phyloP scores from a whole-genome alignment of 2,329 filamentous ascomycete genomes.

The Neodidymelliopsis sp. region DNA sequence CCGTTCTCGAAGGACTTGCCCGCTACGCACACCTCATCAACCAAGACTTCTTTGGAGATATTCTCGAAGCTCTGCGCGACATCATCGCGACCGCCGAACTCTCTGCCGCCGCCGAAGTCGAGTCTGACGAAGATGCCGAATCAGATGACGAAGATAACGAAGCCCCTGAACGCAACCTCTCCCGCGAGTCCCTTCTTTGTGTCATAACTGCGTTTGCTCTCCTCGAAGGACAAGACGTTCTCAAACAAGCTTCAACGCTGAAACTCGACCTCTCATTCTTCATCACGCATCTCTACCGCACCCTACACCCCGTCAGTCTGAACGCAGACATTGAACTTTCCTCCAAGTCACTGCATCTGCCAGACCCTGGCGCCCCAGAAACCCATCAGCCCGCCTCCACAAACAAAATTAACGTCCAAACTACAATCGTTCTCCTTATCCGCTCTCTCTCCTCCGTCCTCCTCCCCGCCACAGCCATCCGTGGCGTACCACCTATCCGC shows the following conservation, averaged over 20 bases:
- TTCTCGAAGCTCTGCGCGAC: slow-evolving; percentile 93
- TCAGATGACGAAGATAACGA: slow-evolving; percentile 58
- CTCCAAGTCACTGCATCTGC: slow-evolving; percentile 75
- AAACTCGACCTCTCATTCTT: slow-evolving; percentile 96
- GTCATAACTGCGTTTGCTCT: slow-evolving; percentile 97
- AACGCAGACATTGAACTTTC: slow-evolving; percentile 86
- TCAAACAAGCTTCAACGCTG: slow-evolving; percentile 80
- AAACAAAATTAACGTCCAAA: slow-evolving; percentile 91
- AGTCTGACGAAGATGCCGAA: slow-evolving; percentile 55
- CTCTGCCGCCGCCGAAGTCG: slow-evolving; percentile 55
- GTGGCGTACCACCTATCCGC: slow-evolving; percentile 79
- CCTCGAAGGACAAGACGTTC: slow-evolving; percentile 89
- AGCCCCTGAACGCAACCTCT: slow-evolving; percentile 68
- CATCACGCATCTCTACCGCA: slow-evolving; percentile 90
- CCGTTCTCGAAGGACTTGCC: slow-evolving; percentile 90
- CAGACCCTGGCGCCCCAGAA: slow-evolving; percentile 65
- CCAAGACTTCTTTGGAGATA: slow-evolving; percentile 97
- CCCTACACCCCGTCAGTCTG: slow-evolving; percentile 77
- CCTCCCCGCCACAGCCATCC: slow-evolving; percentile 75
- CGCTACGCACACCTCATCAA: slow-evolving; percentile 98
- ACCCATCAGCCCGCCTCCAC: slow-evolving; percentile 52
- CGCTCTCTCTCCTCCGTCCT: slow-evolving; percentile 85
- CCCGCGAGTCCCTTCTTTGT: slow-evolving; percentile 88
- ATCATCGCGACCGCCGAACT: slow-evolving; percentile 76
- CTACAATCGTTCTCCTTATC: slow-evolving; percentile 89